Evolutionary conservation across 2,329 filamentous ascomycete genomes (phyloP).

Genomic region (Bertia moriformis): DNA sequence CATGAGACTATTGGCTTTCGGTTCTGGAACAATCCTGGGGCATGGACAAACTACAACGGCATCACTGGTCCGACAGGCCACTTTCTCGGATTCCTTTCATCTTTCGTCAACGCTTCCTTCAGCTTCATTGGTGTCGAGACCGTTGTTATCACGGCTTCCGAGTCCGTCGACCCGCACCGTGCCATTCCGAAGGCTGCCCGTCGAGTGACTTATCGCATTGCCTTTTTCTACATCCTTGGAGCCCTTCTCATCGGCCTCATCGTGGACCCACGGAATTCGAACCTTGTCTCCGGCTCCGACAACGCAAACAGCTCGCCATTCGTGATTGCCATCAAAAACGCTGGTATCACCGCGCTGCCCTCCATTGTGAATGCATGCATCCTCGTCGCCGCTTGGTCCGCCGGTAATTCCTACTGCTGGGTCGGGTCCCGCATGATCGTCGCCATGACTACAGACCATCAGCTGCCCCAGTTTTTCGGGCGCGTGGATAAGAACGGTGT

Average conservation of each 20-base stretch:
- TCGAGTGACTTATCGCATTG: constrained; percentile 6
- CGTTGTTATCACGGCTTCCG: constrained; percentile 7
- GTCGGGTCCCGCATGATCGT: constrained; percentile 22
- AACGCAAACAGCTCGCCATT: constrained; percentile 17
- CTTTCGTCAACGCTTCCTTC: constrained; percentile 5
- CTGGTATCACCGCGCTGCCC: constrained; percentile 16
- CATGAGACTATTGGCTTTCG: constrained; percentile 7
- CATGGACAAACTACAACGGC: constrained; percentile 7
- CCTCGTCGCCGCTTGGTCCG: constrained; percentile 20
- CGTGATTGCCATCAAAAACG: constrained; percentile 16
- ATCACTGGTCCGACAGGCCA: constrained; percentile 6
- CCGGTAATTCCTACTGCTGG: constrained; percentile 24
- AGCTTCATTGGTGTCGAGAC: constrained; percentile 1
- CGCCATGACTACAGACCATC: constrained; percentile 19
- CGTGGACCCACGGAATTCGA: constrained; percentile 4
- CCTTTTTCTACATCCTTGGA: constrained; percentile 7
- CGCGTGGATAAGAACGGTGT: constrained; percentile 21
- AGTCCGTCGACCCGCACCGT: constrained; percentile 6
- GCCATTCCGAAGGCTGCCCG: constrained; percentile 7
- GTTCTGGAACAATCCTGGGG: constrained; percentile 7
- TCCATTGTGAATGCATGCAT: constrained; percentile 18
- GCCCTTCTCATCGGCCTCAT: constrained; percentile 7
- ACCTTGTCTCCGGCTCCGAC: not conserved
- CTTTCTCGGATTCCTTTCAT: constrained; percentile 7
- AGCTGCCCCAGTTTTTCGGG: constrained; percentile 20